Evolutionary conservation across 495 filamentous ascomycete genomes (phyloP), one percentile per base, ranked within the genome.

Genomic region (Talaromyces trachyspermus): DNA sequence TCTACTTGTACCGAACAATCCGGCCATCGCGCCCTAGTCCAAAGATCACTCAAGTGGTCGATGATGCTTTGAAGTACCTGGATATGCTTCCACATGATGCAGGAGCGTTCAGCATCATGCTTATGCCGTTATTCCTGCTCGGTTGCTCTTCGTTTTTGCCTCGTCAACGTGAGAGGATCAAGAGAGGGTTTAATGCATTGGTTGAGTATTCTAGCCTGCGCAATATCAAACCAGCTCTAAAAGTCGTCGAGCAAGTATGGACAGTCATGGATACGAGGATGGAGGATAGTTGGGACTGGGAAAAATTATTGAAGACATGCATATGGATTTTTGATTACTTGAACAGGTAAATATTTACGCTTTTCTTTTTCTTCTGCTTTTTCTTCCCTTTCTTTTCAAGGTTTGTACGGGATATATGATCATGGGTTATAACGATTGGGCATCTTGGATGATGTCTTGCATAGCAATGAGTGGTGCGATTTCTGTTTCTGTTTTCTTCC

Each of bases 281-380:
- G 22, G 87, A 89, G 65, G 69, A 76, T 26, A 81, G 77, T 41
- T 95, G 89, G 89, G 89, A 95, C 62, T 95, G 89, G 89, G 87
- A 94, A 78, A 75, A 36, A 84, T 95, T 44, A 88, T 89, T 33
- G 70, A 75, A 27, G 64, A 76, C 18, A 81, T 89, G 74, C 84
- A 81, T 17, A 81, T 87, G 66, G 88, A 95, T 64, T 95, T 62
- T 69, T 92, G 37, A 79, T 84, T 50, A 85, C 83, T 52, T 87
- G 61, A 76, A 50, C 14, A 23, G 39, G 32, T 14, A 36, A 36
- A 4, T 5, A n/a, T 12, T 5, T 14, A 36, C 4, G 15, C 5
- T 36, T 30, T 48, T 51, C 12, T 52, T 44, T 52, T 53, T 38
- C 48, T 29, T 50, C 43, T 46, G 52, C 4, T 53, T 48, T 43